Evolutionary conservation across 768 basidiomycete species (phyloP).

Genomic region (Suillus paluster): DNA sequence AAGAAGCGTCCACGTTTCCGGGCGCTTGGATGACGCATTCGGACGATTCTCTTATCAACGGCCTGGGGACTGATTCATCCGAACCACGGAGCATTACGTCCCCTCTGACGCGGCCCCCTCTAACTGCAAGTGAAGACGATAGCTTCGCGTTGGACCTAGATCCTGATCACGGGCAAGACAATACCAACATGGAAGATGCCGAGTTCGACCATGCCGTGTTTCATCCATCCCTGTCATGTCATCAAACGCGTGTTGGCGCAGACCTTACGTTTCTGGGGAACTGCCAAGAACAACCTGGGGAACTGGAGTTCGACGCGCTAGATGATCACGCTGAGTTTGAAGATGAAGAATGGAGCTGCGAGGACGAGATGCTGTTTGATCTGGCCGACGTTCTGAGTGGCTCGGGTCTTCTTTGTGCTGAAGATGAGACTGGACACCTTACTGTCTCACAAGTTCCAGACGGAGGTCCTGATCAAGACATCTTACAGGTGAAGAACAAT

Average conservation of each 20-base stretch:
- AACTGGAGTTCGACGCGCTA: conserved; percentile 8
- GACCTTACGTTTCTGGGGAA: conserved; percentile 19
- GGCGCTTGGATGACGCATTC: conserved; percentile 16
- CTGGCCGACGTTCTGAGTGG: conserved; percentile 12
- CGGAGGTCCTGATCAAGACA: not conserved
- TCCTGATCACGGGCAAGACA: conserved; percentile 17
- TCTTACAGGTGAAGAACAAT: conserved; percentile 7
- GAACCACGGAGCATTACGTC: conserved; percentile 21
- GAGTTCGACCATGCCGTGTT: conserved; percentile 1
- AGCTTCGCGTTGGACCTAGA: conserved; percentile 16
- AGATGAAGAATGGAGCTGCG: conserved; percentile 16
- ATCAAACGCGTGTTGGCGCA: conserved; percentile 17
- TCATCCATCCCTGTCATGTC: conserved; percentile 13
- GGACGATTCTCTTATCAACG: conserved; percentile 30
- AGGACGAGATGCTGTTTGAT: conserved; percentile 20
- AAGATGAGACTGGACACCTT: not conserved
- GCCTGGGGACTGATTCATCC: conserved; percentile 16
- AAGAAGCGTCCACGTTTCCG: conserved; percentile 11
- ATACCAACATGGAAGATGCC: conserved; percentile 23
- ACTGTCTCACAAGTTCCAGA: conserved; percentile 7
- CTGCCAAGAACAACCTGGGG: conserved; percentile 18
- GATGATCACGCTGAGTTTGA: conserved; percentile 1
- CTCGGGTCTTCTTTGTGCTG: not conserved
- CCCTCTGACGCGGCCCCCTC: conserved; percentile 13
- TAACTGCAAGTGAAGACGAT: conserved; percentile 20